Evolutionary conservation across 768 basidiomycete species (phyloP).

Genomic region (Tubosaeta brunneosetosa): DNA sequence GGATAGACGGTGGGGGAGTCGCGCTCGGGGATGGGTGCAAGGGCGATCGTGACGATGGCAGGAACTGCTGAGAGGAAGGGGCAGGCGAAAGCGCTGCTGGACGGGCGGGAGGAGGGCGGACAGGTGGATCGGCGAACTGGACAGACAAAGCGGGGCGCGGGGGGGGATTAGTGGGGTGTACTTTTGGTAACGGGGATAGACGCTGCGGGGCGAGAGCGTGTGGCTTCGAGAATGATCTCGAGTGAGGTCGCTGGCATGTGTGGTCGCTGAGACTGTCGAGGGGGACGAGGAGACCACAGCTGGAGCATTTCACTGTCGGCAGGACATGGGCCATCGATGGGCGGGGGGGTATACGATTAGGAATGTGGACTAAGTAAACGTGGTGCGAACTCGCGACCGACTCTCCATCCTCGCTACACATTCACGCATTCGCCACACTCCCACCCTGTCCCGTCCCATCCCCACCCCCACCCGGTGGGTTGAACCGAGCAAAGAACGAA

Average conservation of each 20-base stretch:
- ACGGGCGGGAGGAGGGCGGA: slow-evolving; percentile 10
- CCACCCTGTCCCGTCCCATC: background rate
- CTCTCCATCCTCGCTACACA: background rate
- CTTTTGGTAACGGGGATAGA: slow-evolving; percentile 6
- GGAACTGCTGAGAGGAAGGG: background rate
- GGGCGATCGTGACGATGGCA: slow-evolving; percentile 1
- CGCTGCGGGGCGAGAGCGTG: slow-evolving; percentile 4
- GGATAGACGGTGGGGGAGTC: slow-evolving; percentile 5
- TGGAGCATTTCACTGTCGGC: slow-evolving; percentile 83
- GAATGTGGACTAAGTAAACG: slow-evolving; percentile 9
- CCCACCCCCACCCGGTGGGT: slow-evolving; percentile 9
- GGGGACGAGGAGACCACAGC: slow-evolving; percentile 65
- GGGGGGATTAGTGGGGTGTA: slow-evolving; percentile 1
- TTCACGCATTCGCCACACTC: background rate
- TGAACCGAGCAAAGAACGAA: slow-evolving; percentile 67
- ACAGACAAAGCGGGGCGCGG: slow-evolving; percentile 10
- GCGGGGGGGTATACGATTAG: slow-evolving; percentile 24
- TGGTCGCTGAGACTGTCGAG: slow-evolving; percentile 75
- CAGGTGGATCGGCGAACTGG: slow-evolving; percentile 7
- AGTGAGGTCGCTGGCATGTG: slow-evolving; percentile 56
- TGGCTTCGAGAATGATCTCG: slow-evolving; percentile 15
- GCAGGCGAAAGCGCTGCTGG: slow-evolving; percentile 11
- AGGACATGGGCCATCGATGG: slow-evolving; percentile 42
- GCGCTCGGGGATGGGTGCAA: slow-evolving; percentile 11
- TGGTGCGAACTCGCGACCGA: slow-evolving; percentile 8